Conservation (phyloP, 176 grass and related monocot genomes). For the Paspalum notatum region DNA sequence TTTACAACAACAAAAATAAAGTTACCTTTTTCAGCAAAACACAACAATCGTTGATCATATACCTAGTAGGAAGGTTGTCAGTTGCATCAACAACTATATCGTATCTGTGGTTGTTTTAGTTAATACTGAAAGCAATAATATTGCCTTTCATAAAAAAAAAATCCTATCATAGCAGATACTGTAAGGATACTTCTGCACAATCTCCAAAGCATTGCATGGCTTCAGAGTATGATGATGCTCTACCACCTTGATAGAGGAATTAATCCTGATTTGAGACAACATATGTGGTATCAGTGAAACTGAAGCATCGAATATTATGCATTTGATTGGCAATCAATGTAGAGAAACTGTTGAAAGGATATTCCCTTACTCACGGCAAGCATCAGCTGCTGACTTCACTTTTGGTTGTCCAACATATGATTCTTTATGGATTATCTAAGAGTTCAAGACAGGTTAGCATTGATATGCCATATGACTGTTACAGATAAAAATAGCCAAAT, state of each 20-base stretch:
- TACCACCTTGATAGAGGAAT: constrained; percentile 85
- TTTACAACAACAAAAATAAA: not conserved
- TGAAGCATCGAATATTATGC: constrained; percentile 1
- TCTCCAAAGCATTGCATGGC: constrained; percentile 69
- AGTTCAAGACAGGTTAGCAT: constrained; percentile 28
- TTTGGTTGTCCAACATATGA: constrained; percentile 75
- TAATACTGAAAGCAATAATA: constrained; percentile 60
- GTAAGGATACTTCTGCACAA: constrained; percentile 84
- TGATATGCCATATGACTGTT: not conserved
- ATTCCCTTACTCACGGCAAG: constrained; percentile 86
- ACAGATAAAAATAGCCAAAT: not conserved
- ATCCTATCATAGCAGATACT: constrained; percentile 22
- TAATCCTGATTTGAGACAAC: constrained; percentile 69
- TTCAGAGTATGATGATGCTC: constrained; percentile 79
- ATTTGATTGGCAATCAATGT: constrained; percentile 6
- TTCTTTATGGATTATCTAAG: constrained; percentile 93
- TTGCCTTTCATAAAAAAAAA: not conserved
- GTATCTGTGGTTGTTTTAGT: constrained; percentile 68
- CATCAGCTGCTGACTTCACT: constrained; percentile 87
- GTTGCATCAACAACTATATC: constrained; percentile 96
- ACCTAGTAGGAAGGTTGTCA: constrained; percentile 87
- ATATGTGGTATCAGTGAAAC: constrained; percentile 34
- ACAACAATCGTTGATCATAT: constrained; percentile 98
- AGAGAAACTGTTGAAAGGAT: constrained; percentile 4
- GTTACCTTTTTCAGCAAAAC: constrained; percentile 83